Base-by-base conservation (phyloP, 139 green algal genomes). In the Yamagishiella unicocca region DNA sequence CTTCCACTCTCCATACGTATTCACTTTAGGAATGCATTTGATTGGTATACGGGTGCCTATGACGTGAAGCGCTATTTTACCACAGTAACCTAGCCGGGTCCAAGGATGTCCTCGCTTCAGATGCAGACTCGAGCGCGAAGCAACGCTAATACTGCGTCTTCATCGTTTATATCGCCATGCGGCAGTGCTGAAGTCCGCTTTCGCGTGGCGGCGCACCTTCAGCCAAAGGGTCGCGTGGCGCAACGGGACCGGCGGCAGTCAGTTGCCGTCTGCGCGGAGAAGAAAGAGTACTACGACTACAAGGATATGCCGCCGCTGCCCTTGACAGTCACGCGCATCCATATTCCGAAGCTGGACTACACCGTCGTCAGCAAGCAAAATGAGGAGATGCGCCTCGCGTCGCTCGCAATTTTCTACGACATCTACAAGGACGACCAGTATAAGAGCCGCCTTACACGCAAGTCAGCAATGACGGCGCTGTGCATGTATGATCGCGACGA, bases 401-500 rank as follows among this genome's bases (percentile, higher is more conserved):
- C 89, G 19, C 77, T 95, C 2, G 92, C 92, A 31, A 93, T 95
- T 35, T 94, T 95, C 68, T 92, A 92, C 70, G 92, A 95, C 88
- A 92, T 95, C n/a, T 92, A 86, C 83, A 90, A 92, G n/a, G 92
- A 95, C 75, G 86, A 92, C 27, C 90, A 95, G 83, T 95, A 95
- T 53, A 78, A 84, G 61, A 89, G 73, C 84, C n/a, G 55, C 1
- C 33, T 95, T 25, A 90, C 53, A 3, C 82, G 92, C 38, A 90
- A 90, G 33, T 88, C 62, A 1, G 92, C 92, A 2, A 91, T 93
- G 27, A 95, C 92, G 1, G 90, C 90, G 42, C 89, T 95, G 35
- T 95, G 93, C 68, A 95, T 94, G 92, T 95, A 90, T 71, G 92
- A 95, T 82, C 73, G 46, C 10, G 92, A 95, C 42, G 91, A 95